phyloP scores from a whole-genome alignment of 2,329 filamentous ascomycete genomes.

The Cercospora sojina region DNA sequence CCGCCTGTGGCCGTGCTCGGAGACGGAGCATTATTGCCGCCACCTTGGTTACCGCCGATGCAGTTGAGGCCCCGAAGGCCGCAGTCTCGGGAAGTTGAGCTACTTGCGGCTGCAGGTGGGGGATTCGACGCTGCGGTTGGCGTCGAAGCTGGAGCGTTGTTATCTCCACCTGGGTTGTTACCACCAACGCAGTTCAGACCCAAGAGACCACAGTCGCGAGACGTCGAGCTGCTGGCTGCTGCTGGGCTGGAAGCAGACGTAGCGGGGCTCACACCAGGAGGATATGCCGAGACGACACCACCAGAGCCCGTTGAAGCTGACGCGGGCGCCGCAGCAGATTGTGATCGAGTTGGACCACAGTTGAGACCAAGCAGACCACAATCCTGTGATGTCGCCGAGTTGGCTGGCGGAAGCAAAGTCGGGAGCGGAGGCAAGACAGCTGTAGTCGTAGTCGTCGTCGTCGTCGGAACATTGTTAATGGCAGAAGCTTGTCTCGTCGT shows the following conservation, averaged over 20 bases:
- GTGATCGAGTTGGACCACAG: not conserved
- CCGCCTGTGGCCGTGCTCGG: not conserved
- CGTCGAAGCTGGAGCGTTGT: not conserved
- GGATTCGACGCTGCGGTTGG: not conserved
- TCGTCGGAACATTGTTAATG: slow-evolving; percentile 11
- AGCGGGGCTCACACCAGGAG: not conserved
- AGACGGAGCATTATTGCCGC: not conserved
- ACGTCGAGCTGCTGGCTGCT: not conserved
- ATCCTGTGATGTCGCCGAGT: not conserved
- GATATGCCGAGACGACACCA: not conserved
- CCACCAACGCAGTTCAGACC: slow-evolving; percentile 5
- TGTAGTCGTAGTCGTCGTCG: slow-evolving; percentile 9
- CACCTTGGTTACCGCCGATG: not conserved
- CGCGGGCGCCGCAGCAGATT: not conserved
- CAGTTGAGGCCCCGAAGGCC: not conserved
- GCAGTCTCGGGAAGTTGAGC: not conserved
- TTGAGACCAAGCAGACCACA: slow-evolving; percentile 7
- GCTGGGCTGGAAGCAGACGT: not conserved
- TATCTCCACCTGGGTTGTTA: not conserved
- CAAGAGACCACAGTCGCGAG: not conserved
- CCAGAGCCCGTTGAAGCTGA: not conserved
- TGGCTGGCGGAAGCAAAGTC: slow-evolving; percentile 2
- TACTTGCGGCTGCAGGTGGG: not conserved
- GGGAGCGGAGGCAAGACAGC: slow-evolving; percentile 1
- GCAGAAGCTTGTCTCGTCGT: slow-evolving; percentile 13